These are phyloP conservation scores for Metarhizium anisopliae DNA, from an alignment of 2,329 filamentous ascomycete species.

Conservation along the genomic window DNA sequence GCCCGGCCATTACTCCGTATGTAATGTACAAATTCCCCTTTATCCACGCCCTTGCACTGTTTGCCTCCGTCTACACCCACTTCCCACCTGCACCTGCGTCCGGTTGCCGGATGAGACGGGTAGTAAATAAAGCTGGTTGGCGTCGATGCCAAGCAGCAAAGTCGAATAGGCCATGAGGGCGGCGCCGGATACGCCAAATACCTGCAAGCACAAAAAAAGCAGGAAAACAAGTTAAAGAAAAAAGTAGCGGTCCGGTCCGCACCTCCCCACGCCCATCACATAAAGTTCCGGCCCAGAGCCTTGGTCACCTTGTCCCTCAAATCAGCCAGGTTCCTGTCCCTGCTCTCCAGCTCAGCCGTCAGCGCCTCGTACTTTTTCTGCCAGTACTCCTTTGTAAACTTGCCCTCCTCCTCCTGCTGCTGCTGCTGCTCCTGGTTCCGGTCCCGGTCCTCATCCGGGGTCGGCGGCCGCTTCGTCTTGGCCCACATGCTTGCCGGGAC, in stretches of 20 bases:
- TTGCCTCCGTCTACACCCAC: no score
- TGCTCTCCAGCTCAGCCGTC: conserved; percentile 48
- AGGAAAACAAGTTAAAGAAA: not conserved
- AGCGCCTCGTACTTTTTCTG: conserved; percentile 47
- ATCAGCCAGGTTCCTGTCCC: conserved; percentile 41
- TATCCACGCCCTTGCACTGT: no score
- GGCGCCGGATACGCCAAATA: no score
- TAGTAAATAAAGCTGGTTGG: no score
- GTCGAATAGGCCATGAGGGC: no score
- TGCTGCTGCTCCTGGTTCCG: conserved; percentile 2
- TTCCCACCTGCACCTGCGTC: no score
- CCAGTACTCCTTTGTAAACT: conserved; percentile 33
- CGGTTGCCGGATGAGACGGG: no score
- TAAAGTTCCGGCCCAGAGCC: conserved; percentile 17
- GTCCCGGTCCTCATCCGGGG: conserved; percentile 11
- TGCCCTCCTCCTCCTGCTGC: not conserved
- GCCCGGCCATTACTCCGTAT: no score
- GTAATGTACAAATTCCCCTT: no score
- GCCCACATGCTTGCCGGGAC: conserved; percentile 36
- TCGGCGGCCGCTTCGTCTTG: conserved; percentile 15
- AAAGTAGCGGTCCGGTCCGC: not conserved
- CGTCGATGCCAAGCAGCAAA: no score
- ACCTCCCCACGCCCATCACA: conserved; percentile 4
- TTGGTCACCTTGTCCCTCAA: conserved; percentile 35
- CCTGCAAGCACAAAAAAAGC: no score